Evolutionary conservation across 768 basidiomycete genomes (phyloP), one percentile per base, ranked within the genome.

Genomic region (Lactifluus piperatus): DNA sequence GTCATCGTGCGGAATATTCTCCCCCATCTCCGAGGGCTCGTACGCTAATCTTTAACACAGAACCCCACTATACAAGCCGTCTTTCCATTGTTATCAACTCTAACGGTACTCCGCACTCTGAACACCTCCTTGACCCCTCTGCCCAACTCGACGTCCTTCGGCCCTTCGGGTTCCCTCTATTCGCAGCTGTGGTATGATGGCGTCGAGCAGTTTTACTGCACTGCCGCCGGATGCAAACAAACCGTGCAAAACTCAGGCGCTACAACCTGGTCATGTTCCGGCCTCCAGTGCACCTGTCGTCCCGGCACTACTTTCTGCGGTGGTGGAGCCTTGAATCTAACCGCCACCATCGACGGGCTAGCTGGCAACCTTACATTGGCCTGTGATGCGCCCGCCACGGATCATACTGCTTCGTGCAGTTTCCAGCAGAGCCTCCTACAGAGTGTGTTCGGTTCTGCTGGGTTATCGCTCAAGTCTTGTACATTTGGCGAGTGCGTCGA

Each of bases 161-260:
- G 85, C 27, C 34, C 68, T 8, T 70, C 74, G 16, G 77, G 81
- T 11, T 75, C 79, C 8, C 70, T 79, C n/a, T 84, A 78, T 59
- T 84, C 84, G 0, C 87, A 91, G 63, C 73, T 92, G 5, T 84
- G 86, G 70, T 92, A 91, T 69, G 76, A 76, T n/a, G 85, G 88
- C 10, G 81, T 85, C 32, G 90, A 94, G 68, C 92, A 97, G 67
- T 97, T 97, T 73, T 88, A 81, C 70, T 97, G 94, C 69, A 60
- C 73, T 10, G 91, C 91, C 0, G 75, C 81, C 62, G 74, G 77
- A 6, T 97, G 94, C 73, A 72, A 69, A 0, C 92, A 95, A 71
- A 73, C 75, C 16, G 70, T 81, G 22, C 58, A 71, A 4, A 68
- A 63, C 18, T 70, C 72, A 50, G 75, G 73, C 1, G 74, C 75